A percentile compares a stretch with the other conserved stretches of the same genome.
Conservation (phyloP, 2,329 filamentous ascomycete genomes). For the Alternaria triticimaculans region DNA sequence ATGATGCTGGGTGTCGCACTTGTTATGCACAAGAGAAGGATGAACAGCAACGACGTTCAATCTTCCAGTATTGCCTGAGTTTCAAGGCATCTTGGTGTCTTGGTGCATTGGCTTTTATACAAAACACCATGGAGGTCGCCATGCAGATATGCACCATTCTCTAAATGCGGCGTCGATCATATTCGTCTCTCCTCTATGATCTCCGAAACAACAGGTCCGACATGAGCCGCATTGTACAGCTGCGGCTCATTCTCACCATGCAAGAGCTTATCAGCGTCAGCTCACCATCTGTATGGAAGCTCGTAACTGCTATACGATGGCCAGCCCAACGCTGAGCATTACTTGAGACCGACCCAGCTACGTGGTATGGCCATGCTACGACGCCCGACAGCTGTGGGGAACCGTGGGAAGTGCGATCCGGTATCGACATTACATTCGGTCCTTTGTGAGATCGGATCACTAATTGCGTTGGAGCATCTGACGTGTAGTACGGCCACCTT, state of each 20-base stretch:
- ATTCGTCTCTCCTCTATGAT: slow-evolving; percentile 14
- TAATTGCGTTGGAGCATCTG: neutral
- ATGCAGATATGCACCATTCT: neutral
- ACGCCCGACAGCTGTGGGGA: slow-evolving; percentile 11
- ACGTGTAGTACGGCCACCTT: neutral
- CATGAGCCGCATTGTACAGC: neutral
- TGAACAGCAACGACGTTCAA: neutral
- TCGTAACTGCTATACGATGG: neutral
- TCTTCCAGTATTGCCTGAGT: neutral
- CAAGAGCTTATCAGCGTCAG: neutral
- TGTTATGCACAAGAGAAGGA: neutral
- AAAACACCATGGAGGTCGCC: neutral
- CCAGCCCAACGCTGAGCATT: neutral
- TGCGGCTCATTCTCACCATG: neutral
- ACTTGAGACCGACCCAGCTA: neutral
- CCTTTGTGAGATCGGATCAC: slow-evolving; percentile 3
- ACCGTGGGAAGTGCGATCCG: slow-evolving; percentile 6
- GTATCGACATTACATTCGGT: neutral
- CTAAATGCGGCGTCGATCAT: neutral
- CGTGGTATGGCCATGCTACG: neutral
- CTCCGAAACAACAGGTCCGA: slow-evolving; percentile 4
- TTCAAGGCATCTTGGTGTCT: neutral
- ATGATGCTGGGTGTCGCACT: slow-evolving; percentile 6
- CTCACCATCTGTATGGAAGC: neutral
- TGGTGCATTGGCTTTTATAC: neutral